A percentile compares a stretch with the other conserved stretches of the same genome.
phyloP scores from a whole-genome alignment of 2,329 filamentous ascomycete species.

The Fusarium metavorans region DNA sequence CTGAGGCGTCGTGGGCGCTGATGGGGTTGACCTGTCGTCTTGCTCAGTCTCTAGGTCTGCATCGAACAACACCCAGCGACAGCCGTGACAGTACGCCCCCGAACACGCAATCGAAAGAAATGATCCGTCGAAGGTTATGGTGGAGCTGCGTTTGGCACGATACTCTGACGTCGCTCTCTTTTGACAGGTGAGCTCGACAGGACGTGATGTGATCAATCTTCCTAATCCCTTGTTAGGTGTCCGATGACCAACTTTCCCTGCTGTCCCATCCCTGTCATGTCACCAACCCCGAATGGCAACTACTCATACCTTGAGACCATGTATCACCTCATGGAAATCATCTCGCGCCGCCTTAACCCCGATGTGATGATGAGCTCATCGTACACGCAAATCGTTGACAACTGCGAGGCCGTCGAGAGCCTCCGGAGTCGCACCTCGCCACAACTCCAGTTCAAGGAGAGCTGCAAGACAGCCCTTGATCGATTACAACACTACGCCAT shows the following conservation, averaged over 20 bases:
- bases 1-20: slow-evolving; percentile 75
- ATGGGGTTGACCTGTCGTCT: slow-evolving; percentile 73
- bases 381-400: slow-evolving; percentile 68
- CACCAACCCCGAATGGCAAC: slow-evolving; percentile 58
- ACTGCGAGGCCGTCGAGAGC: slow-evolving; percentile 67
- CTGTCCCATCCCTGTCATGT: slow-evolving; percentile 63
- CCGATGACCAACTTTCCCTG: slow-evolving; percentile 72
- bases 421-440: slow-evolving; percentile 61
- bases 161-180: slow-evolving; percentile 73
- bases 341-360: slow-evolving; percentile 68
- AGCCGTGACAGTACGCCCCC: slow-evolving; percentile 56
- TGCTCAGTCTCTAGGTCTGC: slow-evolving; percentile 74
- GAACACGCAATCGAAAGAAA: slow-evolving; percentile 64
- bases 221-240: slow-evolving; percentile 53
- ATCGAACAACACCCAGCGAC: slow-evolving; percentile 61
- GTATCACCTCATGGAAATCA: slow-evolving; percentile 73
- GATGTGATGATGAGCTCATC: slow-evolving; percentile 63
- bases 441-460: slow-evolving; percentile 69
- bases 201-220: not conserved
- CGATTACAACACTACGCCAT: slow-evolving; percentile 73
- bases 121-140: slow-evolving; percentile 68
- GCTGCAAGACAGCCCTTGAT: slow-evolving; percentile 73
- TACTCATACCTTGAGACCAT: slow-evolving; percentile 73
- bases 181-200: slow-evolving; percentile 64
- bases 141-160: slow-evolving; percentile 77